Evolutionary conservation across 257 asterid species (phyloP), one percentile per base, ranked within the genome.

Genomic region (Solanum arcanum): DNA sequence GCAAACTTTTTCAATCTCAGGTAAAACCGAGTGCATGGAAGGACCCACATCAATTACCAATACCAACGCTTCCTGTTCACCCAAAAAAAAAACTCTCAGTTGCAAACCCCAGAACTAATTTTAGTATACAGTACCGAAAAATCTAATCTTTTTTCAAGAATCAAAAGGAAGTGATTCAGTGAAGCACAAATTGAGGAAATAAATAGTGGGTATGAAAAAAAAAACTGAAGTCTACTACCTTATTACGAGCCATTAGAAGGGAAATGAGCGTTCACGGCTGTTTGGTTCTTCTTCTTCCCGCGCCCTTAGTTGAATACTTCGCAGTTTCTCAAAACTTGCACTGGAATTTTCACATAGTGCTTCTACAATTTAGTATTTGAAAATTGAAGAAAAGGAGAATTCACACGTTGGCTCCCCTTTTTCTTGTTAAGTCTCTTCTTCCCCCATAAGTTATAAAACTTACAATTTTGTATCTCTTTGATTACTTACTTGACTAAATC

Each of bases 31-130:
- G 85, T 94, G 99, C 98, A 95, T 94, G 81, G 97, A 90, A 60
- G 96, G 98, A 89, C 99, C 96, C 90, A 97, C 98, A 94, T 97
- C 99, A 90, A 97, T 92, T 87, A 97, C 89, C 92, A 97, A 80
- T 87, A 97, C 91, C 81, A 97, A 87, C 72, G 95, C 92, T 89
- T 97, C 99, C 99, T 97, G 93, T 86, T 60, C 31, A 31, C 64
- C 64, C 69, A 20, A 47, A 77, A 20, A 47, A 78, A 66, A 72
- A 35, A 49, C 14, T 69, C 76, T 62, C 37, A 84, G 77, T 37
- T 7, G 80, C 66, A 80, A 80, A 80, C 70, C 70, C 70, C 70
- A 11, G 27, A 21, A 62, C 29, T 62, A 62, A 62, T n/a, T 62
- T 56, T 62, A n/a, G 70, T 62, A 62, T n/a, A 9, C 12, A 83